Evolutionary conservation across 352 stramenopile genomes (phyloP).

Genomic region (Pythium biforme): DNA sequence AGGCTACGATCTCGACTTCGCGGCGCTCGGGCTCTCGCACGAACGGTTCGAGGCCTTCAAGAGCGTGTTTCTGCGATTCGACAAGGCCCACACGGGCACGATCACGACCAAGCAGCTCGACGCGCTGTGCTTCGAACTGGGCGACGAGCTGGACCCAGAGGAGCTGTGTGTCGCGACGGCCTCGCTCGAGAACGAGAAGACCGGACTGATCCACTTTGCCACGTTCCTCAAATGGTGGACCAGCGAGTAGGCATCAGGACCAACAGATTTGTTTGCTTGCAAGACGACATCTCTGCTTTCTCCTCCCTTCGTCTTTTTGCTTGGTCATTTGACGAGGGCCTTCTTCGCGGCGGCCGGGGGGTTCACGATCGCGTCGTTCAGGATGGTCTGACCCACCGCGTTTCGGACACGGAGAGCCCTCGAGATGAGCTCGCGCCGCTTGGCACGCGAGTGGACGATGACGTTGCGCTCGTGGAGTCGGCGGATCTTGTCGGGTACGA

Average conservation of each 20-base stretch:
- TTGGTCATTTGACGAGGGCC: background rate
- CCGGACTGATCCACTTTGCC: slow-evolving; percentile 58
- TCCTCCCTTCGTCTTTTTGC: slow-evolving; percentile 2
- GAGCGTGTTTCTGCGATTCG: slow-evolving; percentile 45
- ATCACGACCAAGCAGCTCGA: slow-evolving; percentile 61
- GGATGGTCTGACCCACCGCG: slow-evolving; percentile 31
- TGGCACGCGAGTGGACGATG: slow-evolving; percentile 57
- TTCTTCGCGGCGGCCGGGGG: slow-evolving; percentile 28
- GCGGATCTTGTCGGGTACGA: slow-evolving; percentile 50
- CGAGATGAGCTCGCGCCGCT: slow-evolving; percentile 61
- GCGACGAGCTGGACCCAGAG: slow-evolving; percentile 57
- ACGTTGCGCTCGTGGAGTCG: slow-evolving; percentile 60
- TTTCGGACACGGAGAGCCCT: slow-evolving; percentile 52
- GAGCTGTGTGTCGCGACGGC: slow-evolving; percentile 46
- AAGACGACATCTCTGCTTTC: background rate
- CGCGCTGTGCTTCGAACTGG: slow-evolving; percentile 54
- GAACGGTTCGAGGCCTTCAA: slow-evolving; percentile 66
- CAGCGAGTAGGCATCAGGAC: slow-evolving; percentile 38
- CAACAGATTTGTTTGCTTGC: too few species aligned
- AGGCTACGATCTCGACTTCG: slow-evolving; percentile 54
- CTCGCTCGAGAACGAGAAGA: slow-evolving; percentile 49
- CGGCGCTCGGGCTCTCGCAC: slow-evolving; percentile 38
- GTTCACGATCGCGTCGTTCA: slow-evolving; percentile 23
- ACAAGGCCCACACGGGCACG: slow-evolving; percentile 45
- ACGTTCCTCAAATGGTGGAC: slow-evolving; percentile 70